Conservation (phyloP, 768 basidiomycete species). For the Dioszegia aurantiaca region DNA sequence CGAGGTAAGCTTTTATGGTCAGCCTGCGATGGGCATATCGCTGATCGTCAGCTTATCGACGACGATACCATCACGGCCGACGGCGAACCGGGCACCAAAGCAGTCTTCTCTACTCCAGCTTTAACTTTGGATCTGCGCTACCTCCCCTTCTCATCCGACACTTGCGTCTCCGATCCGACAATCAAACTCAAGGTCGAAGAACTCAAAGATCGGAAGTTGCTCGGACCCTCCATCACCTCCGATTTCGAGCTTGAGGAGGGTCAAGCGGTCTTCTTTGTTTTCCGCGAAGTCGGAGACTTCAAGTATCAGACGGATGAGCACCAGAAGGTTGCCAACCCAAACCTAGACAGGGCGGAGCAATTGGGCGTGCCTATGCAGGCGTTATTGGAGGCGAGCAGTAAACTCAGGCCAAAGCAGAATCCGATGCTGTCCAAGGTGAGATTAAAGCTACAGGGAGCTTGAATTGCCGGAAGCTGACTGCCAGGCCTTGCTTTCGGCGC, state of each 20-base stretch:
- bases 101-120: slow-evolving; percentile 44
- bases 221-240: slow-evolving; percentile 64
- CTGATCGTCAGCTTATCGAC: slow-evolving; percentile 49
- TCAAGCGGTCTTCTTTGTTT: slow-evolving; percentile 82
- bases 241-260: slow-evolving; percentile 72
- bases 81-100: slow-evolving; percentile 56
- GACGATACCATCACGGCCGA: slow-evolving; percentile 43
- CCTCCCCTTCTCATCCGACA: slow-evolving; percentile 62
- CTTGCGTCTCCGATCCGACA: slow-evolving; percentile 57
- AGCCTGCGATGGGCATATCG: not conserved
- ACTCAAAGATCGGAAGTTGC: slow-evolving; percentile 62
- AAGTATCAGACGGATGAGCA: slow-evolving; percentile 37
- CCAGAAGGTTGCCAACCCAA: slow-evolving; percentile 52
- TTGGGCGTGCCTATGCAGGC: slow-evolving; percentile 58
- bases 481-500: slow-evolving; percentile 28
- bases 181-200: slow-evolving; percentile 65
- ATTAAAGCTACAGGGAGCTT: not conserved
- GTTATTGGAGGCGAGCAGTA: slow-evolving; percentile 57
- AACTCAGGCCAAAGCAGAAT: slow-evolving; percentile 62
- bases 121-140: slow-evolving; percentile 67
- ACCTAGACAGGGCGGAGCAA: slow-evolving; percentile 53
- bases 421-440: slow-evolving; percentile 67
- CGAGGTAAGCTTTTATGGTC: slow-evolving; percentile 36
- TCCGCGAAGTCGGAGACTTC: slow-evolving; percentile 65
- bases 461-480: not conserved